Evolutionary conservation across 2,329 filamentous ascomycete genomes (phyloP), one percentile per base, ranked within the genome.

Genomic region (Trichoderma guizhouense): DNA sequence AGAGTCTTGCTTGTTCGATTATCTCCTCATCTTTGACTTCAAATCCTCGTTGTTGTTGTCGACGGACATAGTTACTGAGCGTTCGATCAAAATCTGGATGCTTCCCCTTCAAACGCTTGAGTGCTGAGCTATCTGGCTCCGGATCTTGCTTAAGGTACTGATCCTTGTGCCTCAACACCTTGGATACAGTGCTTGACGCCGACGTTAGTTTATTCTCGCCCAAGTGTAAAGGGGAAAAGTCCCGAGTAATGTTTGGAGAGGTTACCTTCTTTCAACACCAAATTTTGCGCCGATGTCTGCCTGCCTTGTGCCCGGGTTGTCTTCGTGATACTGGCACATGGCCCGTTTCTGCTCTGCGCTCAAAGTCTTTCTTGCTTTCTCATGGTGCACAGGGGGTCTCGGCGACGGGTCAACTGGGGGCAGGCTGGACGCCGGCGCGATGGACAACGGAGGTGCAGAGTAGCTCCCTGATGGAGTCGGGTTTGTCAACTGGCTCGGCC

Each of bases 211-310:
- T 15, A 51, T 36, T 14, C 21, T 51, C 11, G 9, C 53, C 78
- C 82, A 77, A 82, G 34, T 34, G 57, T 18, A 43, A 24, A 53
- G 51, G 7, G 51, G 7, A 28, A 36, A 30, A 32, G 78, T 77
- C 72, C 57, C 55, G 72, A 76, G 68, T 36, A 21, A 60, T 21
- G 57, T 32, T 32, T 21, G 53, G 24, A 74, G 74, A 70, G 72
- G 84, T 81, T 90, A 98, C 96, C 96, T 98, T 91, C 96, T 87
- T 84, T 99, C 96, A 67, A 99, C 96, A 43, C 95, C 95, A 83
- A 99, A 99, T 80, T 94, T 90, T 72, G 91, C 92, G 83, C 96
- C 96, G 82, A 99, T 99, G 79, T 98, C 95, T 21, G 94, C 96
- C 84, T 99, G 96, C 83, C 97, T 97, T 60, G 94, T 91, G 63